Base-by-base conservation (phyloP, 495 filamentous ascomycete species). In the Neurospora sp. region DNA sequence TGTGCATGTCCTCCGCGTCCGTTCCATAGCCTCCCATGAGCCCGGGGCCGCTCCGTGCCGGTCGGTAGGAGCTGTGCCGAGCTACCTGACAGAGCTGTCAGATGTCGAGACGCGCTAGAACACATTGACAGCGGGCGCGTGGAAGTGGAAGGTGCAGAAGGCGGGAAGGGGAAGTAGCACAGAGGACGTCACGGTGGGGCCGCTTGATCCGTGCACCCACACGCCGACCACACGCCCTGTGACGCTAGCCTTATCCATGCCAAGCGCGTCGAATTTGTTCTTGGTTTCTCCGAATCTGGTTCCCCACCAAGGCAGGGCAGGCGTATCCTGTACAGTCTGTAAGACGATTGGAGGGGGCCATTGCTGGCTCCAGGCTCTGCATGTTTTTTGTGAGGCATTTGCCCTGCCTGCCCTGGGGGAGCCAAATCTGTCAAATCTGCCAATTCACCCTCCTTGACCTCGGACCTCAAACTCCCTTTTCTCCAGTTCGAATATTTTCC, bases 311-410 rank as follows among this genome's bases (percentile, higher is more conserved):
- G 53, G 27, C 53, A 66, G 53, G 53, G 53, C 27, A 66, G 53
- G 53, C 53, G 53, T 35, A 35, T 66, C 53, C 53, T 16, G 53
- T 66, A 14, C 41, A 12, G 3, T 14, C 40, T 40, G 40, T 40
- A 35, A 11, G 40, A 40, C 40, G 40, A 44, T 61, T 61, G 53
- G 53, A 27, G 48, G 48, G 11, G 22, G 20, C 20, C 48, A 61
- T 61, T 61, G 53, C 20, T 53, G 46, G 46, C 46, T 53, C 46
- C 46, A 53, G 46, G 46, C 46, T 53, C 48, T 59, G 48, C 48
- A 59, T 74, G 73, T 35, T 72, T 71, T 75, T 76, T 76, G 53
- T 66, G 53, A 66, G 79, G 79, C 75, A 81, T 81, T 81, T 80
- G 79, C 73, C 72, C 71, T 74, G 69, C 40, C 27, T 41, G 39